Evolutionary conservation across 140 eudicot species (phyloP), one percentile per base, ranked within the genome.

Genomic region (Oenanthe javanica): DNA sequence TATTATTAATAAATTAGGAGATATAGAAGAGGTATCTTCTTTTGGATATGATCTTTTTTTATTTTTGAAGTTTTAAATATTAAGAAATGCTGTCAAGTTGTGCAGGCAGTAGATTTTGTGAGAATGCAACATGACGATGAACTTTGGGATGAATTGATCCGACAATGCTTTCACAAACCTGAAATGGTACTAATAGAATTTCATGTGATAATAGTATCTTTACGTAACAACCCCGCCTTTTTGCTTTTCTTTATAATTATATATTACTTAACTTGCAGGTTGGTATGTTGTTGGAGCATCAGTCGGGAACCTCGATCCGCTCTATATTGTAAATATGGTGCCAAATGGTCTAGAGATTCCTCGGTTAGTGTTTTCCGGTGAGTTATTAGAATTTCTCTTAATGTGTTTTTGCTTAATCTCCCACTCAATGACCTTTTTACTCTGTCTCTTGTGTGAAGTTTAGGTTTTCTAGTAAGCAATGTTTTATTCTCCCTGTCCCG

Each of bases 341-440:
- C 99, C 99, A 81, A 88, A 89, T 84, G 99, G 97, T 71, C 85
- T 95, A 88, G 97, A 95, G 84, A 95, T 95, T 82, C 99, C 97
- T 82, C 86, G 99, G 99, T 95, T 76, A 86, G 95, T 90, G 27
- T 42, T 83, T 75, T 64, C 27, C 47, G 49, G 18, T 21, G 64
- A 16, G 2, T 47, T 47, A 12, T 59, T 73, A 19, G 15, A 46
- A 11, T 46, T 73, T n/a, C 54, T 73, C 15, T 21, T 45, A 43
- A 72, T 72, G 49, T 15, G 23, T 12, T 16, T 72, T 42, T 72
- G 47, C 75, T 9, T 1, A 25, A 69, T 36, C 6, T 69, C 75
- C 75, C 19, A 25, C 36, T 27, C 1, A 9, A 27, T 25, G 45
- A 2, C 18, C 74, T 27, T 67, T 2, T 67, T 2, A 9, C 21